Evolutionary conservation across 176 grass and related monocot species (phyloP), one percentile per base, ranked within the genome.

Genomic region (Bromus sterilis): DNA sequence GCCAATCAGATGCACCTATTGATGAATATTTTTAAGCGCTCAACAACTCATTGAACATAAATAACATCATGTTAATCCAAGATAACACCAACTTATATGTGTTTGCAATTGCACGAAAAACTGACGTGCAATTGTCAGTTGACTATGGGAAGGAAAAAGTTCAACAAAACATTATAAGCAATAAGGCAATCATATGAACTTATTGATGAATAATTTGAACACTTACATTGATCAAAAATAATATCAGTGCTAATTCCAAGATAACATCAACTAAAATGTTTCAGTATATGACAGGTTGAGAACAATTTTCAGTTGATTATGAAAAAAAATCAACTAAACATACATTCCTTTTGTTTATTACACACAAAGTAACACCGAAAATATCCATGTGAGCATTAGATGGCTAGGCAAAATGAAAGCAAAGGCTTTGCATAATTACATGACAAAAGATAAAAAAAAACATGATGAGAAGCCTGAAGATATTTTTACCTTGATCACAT

Each of bases 401-500:
- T 24, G 9, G 24, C 49, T 53, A 32, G 5, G 9, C 1, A 71
- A 40, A 81, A 81, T 14, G 8, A 37, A 25, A 67, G 11, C 11
- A 32, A 13, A 56, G 7, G 35, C 42, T 44, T 18, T 20, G 48
- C 2, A 75, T 0, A 56, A 34, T 29, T 40, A 78, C 12, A 46
- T 61, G 25, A 16, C 10, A 21, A 37, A n/a, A 57, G 16, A 71
- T 46, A 67, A 71, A 46, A 73, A 4, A 65, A 59, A 21, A 4
- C 44, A 72, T 5, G 4, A 41, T 34, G 39, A 34, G 64, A 70
- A 37, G 5, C 16, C 13, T 0, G 40, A 24, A 13, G 31, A 48
- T 76, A 66, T 35, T 67, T 79, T 76, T 91, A 94, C 93, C 93
- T 92, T 94, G 41, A 94, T 87, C 44, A 94, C 89, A 81, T 94